A percentile compares a stretch with the other conserved stretches of the same genome.
These are phyloP conservation scores for Dothiorella sarmentorum DNA, from an alignment of 2,329 filamentous ascomycete species.

Conservation along the genomic window DNA sequence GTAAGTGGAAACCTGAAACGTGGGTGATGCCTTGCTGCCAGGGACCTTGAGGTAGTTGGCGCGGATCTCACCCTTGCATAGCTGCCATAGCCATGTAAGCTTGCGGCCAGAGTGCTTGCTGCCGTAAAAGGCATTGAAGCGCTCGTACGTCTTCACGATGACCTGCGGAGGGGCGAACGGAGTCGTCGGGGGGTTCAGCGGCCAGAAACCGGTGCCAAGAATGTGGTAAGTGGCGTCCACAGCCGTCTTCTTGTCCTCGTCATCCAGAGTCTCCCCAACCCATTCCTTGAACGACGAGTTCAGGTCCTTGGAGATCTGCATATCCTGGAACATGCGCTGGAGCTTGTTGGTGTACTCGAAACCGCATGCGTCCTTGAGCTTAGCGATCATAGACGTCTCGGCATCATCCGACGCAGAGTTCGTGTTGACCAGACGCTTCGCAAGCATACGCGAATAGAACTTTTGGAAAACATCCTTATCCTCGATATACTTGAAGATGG, in stretches of 20 bases:
- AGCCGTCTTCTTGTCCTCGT: constrained; percentile 62
- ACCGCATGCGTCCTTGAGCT: constrained; percentile 95
- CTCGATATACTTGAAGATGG: constrained; percentile 99
- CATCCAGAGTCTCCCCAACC: constrained; percentile 63
- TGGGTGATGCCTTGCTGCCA: constrained; percentile 81
- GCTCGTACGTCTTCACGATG: constrained; percentile 82
- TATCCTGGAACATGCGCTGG: constrained; percentile 99
- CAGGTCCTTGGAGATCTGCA: constrained; percentile 97
- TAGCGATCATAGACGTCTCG: constrained; percentile 99
- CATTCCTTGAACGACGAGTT: constrained; percentile 84
- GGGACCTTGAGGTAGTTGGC: constrained; percentile 78
- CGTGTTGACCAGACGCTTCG: constrained; percentile 88
- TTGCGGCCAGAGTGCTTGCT: constrained; percentile 96
- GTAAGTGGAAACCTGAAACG: constrained; percentile 94
- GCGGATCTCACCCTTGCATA: constrained; percentile 96
- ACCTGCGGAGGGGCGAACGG: constrained; percentile 83
- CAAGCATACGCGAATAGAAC: constrained; percentile 96
- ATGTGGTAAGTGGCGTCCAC: constrained; percentile 89
- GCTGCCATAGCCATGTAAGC: constrained; percentile 95
- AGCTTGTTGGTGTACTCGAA: constrained; percentile 99
- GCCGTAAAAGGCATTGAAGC: constrained; percentile 88
- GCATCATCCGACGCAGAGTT: constrained; percentile 96
- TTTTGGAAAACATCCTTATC: constrained; percentile 99
- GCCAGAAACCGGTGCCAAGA: constrained; percentile 96
- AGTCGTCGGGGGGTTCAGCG: constrained; percentile 79